Base-by-base conservation (phyloP, 495 filamentous ascomycete species). In the Clohesyomyces aquaticus region DNA sequence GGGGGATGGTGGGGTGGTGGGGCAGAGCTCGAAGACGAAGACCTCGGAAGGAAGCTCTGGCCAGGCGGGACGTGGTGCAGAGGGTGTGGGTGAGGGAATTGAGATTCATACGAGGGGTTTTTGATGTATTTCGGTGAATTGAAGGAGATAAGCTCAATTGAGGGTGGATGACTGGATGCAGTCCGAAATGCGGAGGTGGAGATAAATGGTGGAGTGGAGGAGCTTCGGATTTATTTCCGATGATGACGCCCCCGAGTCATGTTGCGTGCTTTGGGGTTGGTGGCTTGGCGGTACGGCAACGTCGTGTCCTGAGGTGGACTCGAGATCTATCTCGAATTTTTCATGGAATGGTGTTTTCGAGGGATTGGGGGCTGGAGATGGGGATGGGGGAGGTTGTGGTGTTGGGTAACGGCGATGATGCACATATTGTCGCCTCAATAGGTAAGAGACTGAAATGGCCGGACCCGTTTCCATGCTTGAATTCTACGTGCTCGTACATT, bases 191-290 rank as follows among this genome's bases (percentile, higher is more conserved):
- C 9, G 23, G 23, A 42, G 10, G 29, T 28, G 58, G 27, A 26
- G 47, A 48, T 10, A n/a, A 42, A 42, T 42, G 32, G 32, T 38
- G 32, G 32, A 28, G 25, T 8, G 52, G 27, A 35, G 52, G 11
- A 28, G 26, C 3, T 55, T 55, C 52, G 52, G 52, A 28, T 28
- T 25, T 11, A 28, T 19, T 35, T 55, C 52, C 49, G 49, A 52
- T 28, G 43, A n/a, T n/a, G 35, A 19, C 49, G 11, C 29, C 19
- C 52, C 14, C 52, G 52, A 55, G 52, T 55, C 52, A 55, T 55
- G 52, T 23, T 8, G 43, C 8, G 14, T 38, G 32, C 32, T 38
- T 38, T 38, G 43, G 43, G 19, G 43, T 8, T n/a, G 21, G 16
- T 47, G 14, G 43, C 43, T 47, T 47, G 43, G 43, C 43, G 43